Evolutionary conservation across 768 basidiomycete species (phyloP).

Genomic region (Amanita rubescens): DNA sequence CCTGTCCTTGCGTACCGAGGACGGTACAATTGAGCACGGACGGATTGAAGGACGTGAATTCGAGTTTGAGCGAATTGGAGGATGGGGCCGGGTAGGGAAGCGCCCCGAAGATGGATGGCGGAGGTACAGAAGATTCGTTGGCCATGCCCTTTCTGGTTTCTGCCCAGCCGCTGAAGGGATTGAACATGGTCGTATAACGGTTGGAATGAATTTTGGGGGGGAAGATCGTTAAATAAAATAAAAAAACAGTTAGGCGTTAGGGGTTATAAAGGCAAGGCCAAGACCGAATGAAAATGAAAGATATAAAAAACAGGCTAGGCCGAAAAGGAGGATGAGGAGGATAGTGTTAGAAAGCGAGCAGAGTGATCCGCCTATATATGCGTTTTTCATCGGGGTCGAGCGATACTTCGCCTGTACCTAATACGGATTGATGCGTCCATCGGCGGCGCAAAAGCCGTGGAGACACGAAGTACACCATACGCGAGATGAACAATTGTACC

Average conservation of each 20-base stretch:
- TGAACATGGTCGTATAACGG: slow-evolving; percentile 22
- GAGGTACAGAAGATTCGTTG: slow-evolving; percentile 13
- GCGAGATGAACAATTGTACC: no score
- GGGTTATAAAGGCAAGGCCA: background rate
- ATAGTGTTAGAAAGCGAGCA: no score
- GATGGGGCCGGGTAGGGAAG: slow-evolving; percentile 44
- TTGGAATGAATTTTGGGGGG: slow-evolving; percentile 2
- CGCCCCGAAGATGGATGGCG: slow-evolving; percentile 56
- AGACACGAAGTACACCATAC: no score
- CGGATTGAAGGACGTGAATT: slow-evolving; percentile 44
- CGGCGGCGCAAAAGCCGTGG: no score
- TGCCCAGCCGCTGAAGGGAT: slow-evolving; percentile 35
- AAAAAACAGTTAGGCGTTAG: no score
- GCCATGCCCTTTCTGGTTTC: slow-evolving; percentile 21
- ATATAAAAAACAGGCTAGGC: background rate
- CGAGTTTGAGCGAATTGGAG: slow-evolving; percentile 24
- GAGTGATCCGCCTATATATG: no score
- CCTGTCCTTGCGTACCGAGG: slow-evolving; percentile 41
- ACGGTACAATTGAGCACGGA: slow-evolving; percentile 49
- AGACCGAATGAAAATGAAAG: background rate
- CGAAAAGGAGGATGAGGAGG: no score
- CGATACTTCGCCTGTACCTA: no score
- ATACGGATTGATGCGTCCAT: no score
- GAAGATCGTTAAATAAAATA: slow-evolving; percentile 3
- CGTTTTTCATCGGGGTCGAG: no score